Evolutionary conservation across 2,329 filamentous ascomycete genomes (phyloP), one percentile per base, ranked within the genome.

Genomic region (Blumeriella jaapii): DNA sequence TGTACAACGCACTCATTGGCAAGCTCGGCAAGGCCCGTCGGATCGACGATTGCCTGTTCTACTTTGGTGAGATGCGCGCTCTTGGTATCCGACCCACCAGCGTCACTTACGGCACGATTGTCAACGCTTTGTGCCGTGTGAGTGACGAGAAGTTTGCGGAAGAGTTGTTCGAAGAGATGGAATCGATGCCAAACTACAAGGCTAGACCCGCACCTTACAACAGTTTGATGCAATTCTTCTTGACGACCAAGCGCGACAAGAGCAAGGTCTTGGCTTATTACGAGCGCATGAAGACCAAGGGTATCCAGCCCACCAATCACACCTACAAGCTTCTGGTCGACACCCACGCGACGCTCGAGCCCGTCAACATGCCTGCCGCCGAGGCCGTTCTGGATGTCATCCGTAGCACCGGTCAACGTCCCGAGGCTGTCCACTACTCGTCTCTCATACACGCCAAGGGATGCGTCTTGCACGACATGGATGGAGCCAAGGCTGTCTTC

Each of bases 141-240:
- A 94, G 86, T 48, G 91, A 98, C 51, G 89, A 96, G 64, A 93
- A 89, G 55, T 94, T 95, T 57, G 91, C 91, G 17, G 91, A 95
- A 55, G 86, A 96, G 61, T 75, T 96, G 51, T 98, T 98, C 55
- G 86, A 96, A 55, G 91, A 98, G 65, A 98, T 98, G 91, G 91
- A 98, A 65, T 76, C 80, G 29, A 94, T 93, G 80, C 81, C 86
- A 38, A 98, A 98, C 66, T 98, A 98, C 73, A 96, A 95, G 68
- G 85, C 91, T 25, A 81, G 91, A 7, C 87, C 91, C 16, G 91
- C 91, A 15, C 91, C 91, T 1, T 98, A 98, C 69, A 95, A 98
- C 68, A 93, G 85, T 61, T 82, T 98, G 78, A 98, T 98, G 76
- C 91, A 98, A 58, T 96, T 94, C 65, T 98, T 96, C 73, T 68